Base-by-base conservation (phyloP, 805 yeast genomes). In the Starmerella geochares region DNA sequence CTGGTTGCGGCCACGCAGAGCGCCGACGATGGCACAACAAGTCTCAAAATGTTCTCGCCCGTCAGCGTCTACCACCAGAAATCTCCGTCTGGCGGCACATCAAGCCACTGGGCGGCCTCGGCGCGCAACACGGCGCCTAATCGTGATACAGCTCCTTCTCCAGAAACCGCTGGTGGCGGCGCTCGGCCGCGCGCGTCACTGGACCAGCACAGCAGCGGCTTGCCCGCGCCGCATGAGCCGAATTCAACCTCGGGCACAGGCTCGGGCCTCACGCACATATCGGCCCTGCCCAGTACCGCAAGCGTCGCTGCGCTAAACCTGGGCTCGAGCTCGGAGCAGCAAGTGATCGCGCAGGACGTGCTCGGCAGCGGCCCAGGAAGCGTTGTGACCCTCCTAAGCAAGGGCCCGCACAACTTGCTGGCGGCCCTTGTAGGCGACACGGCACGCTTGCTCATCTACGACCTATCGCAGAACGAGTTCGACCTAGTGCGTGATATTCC, bases 11-110 rank as follows among this genome's bases (percentile, higher is more conserved):
- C 64, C 1, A 62, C 64, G 1, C 65, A 63, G 3, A 49, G 54
- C 28, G 60, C 62, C 23, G 63, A 64, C 13, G 60, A 58, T 3
- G 54, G 52, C 16, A 48, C 49, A 3, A 52, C 58, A 16, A 54
- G 68, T 56, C 52, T 70, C 6, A 60, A 67, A 16, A 58, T 69
- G 43, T 71, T 62, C 47, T 66, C 70, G 1, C 62, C 73, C 1
- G 71, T 53, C 9, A 38, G 20, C 13, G 29, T 25, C 14, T 44
- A 46, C 19, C 35, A 41, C 3, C 42, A 35, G 24, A 23, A 29
- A 17, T n/a, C 40, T 2, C 8, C 33, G 1, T 36, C 49, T 9
- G 24, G 19, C 13, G 25, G 45, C 35, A 13, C 16, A 7, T 11
- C 45, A 4, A 27, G 16, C 17, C 45, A 27, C 1, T 19, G 25